Conservation (phyloP, 2,329 filamentous ascomycete genomes). For the Botryotinia convoluta region DNA sequence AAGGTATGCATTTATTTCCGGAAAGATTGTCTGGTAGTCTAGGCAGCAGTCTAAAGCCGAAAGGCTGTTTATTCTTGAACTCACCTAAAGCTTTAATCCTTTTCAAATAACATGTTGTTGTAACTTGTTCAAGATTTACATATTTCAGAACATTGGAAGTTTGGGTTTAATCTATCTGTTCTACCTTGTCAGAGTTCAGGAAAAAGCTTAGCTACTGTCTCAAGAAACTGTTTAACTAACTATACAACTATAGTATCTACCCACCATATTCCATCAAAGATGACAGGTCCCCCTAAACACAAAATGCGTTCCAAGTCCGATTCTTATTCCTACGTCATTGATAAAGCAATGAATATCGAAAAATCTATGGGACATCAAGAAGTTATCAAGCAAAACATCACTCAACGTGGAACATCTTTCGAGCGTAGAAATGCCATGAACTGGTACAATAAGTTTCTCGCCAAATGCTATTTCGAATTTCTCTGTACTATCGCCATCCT, state of each 20-base stretch:
- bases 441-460: not conserved
- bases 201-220: not conserved
- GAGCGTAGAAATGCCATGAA: not conserved
- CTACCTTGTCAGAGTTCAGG: not conserved
- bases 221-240: not conserved
- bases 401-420: too few species aligned
- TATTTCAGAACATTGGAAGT: not conserved
- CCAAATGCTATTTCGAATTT: not conserved
- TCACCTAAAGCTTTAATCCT: not conserved
- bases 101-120: not conserved
- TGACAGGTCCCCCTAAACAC: not conserved
- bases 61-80: not conserved
- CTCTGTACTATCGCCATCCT: not conserved
- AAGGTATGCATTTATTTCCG: not conserved
- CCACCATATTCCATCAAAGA: not conserved
- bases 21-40: accelerated
- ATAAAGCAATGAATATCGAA: not conserved
- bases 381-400: not conserved
- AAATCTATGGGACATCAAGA: not conserved
- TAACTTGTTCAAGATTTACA: not conserved
- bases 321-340: not conserved
- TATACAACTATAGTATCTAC: not conserved
- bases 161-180: not conserved
- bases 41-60: not conserved
- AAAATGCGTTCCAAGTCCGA: not conserved